Percentiles rank a stretch among this genome's conserved stretches.
Conservation (phyloP, 306 rosid species). For the Cotoneaster glaucophyllus region DNA sequence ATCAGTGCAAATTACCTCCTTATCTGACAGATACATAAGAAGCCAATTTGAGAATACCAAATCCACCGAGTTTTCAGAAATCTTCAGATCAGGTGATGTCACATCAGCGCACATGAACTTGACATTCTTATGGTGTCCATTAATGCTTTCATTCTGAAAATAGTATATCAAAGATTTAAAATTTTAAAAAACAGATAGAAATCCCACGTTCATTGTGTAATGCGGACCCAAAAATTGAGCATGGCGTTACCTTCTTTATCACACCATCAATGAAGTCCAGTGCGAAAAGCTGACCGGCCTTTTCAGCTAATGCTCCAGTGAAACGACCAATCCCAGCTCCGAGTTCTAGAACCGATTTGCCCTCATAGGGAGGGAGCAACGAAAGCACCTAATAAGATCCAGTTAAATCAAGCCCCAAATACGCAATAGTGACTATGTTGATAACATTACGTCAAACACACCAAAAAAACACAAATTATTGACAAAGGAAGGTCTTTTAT, state of each 20-base stretch:
- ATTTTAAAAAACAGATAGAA: neutral
- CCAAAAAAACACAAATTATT: neutral
- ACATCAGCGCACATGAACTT: conserved; percentile 91
- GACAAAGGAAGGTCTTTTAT: neutral
- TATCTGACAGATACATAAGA: conserved; percentile 91
- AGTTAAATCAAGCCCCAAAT: neutral
- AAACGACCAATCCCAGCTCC: conserved; percentile 99
- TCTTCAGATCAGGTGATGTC: conserved; percentile 54
- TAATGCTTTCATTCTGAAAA: conserved; percentile 67
- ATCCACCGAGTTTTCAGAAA: conserved; percentile 69
- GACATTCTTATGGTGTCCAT: conserved; percentile 74
- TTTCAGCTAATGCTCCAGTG: conserved; percentile 75
- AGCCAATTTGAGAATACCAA: conserved; percentile 92
- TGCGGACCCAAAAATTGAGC: neutral
- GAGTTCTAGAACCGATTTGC: conserved; percentile 74
- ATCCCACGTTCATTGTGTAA: neutral
- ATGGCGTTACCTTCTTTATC: conserved; percentile 60
- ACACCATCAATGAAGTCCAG: conserved; percentile 86
- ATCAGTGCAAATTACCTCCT: conserved; percentile 45
- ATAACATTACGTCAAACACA: neutral
- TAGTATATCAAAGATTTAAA: neutral
- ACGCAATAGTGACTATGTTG: neutral
- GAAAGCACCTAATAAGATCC: conserved; percentile 53
- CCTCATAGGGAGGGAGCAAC: conserved; percentile 65
- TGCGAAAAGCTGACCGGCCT: conserved; percentile 77